These are phyloP conservation scores for Alternaria sp. DNA, from an alignment of 2,329 filamentous ascomycete genomes.

Conservation along the genomic window DNA sequence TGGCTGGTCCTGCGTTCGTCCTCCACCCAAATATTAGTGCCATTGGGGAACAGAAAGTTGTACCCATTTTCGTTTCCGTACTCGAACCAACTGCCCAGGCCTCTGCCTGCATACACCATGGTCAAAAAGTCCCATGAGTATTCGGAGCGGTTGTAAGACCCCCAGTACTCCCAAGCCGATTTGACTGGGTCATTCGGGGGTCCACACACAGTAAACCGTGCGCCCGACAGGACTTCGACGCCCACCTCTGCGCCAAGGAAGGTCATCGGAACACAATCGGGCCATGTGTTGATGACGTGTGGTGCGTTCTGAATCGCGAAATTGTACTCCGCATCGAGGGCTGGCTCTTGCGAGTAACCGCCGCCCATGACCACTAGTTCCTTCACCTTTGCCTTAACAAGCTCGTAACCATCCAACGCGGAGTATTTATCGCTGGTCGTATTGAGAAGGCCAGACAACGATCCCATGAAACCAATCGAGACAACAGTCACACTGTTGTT, in stretches of 20 bases:
- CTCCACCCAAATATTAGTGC: conserved; percentile 54
- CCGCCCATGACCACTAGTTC: conserved; percentile 63
- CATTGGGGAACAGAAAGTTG: conserved; percentile 51
- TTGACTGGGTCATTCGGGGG: conserved; percentile 25
- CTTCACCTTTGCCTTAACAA: conserved; percentile 55
- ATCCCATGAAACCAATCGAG: conserved; percentile 56
- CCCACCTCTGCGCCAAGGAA: conserved; percentile 57
- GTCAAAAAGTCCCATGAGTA: conserved; percentile 36
- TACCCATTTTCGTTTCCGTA: conserved; percentile 50
- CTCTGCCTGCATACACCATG: conserved; percentile 25
- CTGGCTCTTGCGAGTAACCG: conserved; percentile 49
- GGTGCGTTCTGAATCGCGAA: conserved; percentile 54
- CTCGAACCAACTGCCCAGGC: conserved; percentile 41
- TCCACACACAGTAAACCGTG: conserved; percentile 36
- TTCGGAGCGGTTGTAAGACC: conserved; percentile 26
- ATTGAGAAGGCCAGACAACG: conserved; percentile 57
- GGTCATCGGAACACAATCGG: conserved; percentile 38
- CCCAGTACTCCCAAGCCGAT: conserved; percentile 31
- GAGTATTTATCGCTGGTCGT: conserved; percentile 53
- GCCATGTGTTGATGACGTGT: conserved; percentile 58
- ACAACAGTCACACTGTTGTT: conserved; percentile 55
- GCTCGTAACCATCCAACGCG: conserved; percentile 48
- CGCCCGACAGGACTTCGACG: conserved; percentile 51
- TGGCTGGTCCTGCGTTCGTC: conserved; percentile 48
- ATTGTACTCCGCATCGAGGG: conserved; percentile 56